Base-by-base conservation (phyloP, 495 filamentous ascomycete species). In the Amorphotheca resinae region DNA sequence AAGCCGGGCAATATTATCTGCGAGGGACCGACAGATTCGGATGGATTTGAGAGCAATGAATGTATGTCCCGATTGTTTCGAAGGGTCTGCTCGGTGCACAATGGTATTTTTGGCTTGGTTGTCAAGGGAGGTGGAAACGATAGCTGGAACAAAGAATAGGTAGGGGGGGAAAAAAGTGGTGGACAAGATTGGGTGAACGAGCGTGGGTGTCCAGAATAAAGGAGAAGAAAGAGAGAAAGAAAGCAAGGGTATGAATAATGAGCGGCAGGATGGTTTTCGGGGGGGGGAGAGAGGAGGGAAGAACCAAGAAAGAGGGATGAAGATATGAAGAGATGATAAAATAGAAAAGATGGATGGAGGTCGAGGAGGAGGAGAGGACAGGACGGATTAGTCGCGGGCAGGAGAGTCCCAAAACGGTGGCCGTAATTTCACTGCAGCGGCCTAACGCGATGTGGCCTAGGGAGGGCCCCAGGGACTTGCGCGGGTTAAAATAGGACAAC, bases 21-120 rank as follows among this genome's bases (percentile, higher is more conserved):
- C 48, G 45, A 57, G 17, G 52, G 39, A 41, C 21, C 48, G 41
- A 53, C 28, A 45, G 48, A 47, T 7, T 7, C 31, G 45, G 49
- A 47, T 14, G 7, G 54, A 55, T 46, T 45, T 46, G 53, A 48
- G 51, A 50, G 45, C 42, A 48, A 57, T 48, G 57, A 59, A 53
- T 52, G 52, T 48, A 50, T 47, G 44, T 44, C 49, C 43, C 50
- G 52, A 42, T 55, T 51, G 43, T 56, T 48, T 48, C 53, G 36
- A 58, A 51, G 11, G n/a, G 31, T 47, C 33, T 33, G 15, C 11
- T 53, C 49, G 36, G 5, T 37, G 17, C 34, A 18, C 32, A 34
- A 17, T 34, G 11, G 9, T 15, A 4, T 11, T 25, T 28, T 8
- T 37, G 20, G 22, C 7, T 23, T 2, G 9, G 37, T 9, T 28